These are phyloP conservation scores for Globisporangium solare DNA, from an alignment of 352 stramenopile genomes.

Conservation along the genomic window DNA sequence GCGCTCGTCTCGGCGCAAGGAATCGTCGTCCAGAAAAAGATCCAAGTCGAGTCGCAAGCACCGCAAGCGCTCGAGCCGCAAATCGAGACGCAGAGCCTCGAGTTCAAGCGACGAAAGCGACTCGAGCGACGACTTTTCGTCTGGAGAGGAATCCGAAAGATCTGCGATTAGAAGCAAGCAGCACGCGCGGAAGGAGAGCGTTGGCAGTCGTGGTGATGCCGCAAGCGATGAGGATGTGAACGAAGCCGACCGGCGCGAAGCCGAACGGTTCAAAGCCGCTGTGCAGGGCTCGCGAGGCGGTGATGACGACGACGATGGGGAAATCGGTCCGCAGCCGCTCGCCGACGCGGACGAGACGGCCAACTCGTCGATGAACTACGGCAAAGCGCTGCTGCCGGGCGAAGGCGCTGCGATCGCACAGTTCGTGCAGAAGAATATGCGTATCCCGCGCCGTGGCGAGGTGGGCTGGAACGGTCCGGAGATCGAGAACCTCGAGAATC, in stretches of 20 bases:
- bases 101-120: slow-evolving; percentile 5
- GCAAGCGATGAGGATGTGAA: slow-evolving; percentile 22
- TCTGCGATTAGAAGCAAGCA: slow-evolving; percentile 19
- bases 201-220: slow-evolving; percentile 1
- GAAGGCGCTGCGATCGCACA: slow-evolving; percentile 94
- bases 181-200: slow-evolving; percentile 8
- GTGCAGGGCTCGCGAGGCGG: slow-evolving; percentile 63
- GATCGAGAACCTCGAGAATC: slow-evolving; percentile 95
- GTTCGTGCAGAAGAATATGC: slow-evolving; percentile 99
- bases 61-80: slow-evolving; percentile 13
- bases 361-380: slow-evolving; percentile 79
- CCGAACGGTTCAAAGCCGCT: slow-evolving; percentile 83
- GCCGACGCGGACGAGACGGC: slow-evolving; percentile 40
- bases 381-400: slow-evolving; percentile 90
- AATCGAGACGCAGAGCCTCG: slow-evolving; percentile 7
- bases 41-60: slow-evolving; percentile 23
- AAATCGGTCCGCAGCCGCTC: slow-evolving; percentile 75
- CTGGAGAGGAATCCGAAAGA: slow-evolving; percentile 10
- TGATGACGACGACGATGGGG: slow-evolving; percentile 61
- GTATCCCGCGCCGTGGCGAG: slow-evolving; percentile 97
- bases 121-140: slow-evolving; percentile 13
- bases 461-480: slow-evolving; percentile 95
- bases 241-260: slow-evolving; percentile 73
- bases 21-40: slow-evolving; percentile 16
- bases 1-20: slow-evolving; percentile 22